Base-by-base conservation (phyloP, 2,329 filamentous ascomycete species). In the Alternaria rosae region DNA sequence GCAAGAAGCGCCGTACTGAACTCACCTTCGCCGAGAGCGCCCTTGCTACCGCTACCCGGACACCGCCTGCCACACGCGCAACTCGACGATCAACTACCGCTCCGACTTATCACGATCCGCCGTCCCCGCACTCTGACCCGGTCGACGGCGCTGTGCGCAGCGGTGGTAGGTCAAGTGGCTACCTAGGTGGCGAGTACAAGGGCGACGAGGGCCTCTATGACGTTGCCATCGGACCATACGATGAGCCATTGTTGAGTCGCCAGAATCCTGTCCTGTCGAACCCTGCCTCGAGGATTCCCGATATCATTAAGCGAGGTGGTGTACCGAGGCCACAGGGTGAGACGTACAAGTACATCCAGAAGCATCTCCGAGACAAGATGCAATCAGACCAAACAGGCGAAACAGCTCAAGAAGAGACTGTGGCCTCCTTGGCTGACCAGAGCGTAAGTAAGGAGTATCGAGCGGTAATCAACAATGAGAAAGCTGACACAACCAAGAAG, bases 171-270 rank as follows among this genome's bases (percentile, higher is more conserved):
- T 38, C 44, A 7, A 35, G 28, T 13, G 20, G 21, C 7, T 25
- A 17, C 12, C 3, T 13, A 12, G 13, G 15, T 9, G 17, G 20
- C 6, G 59, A 52, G 3, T 57, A 12, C 25, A 63, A 17, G 26
- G 43, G 10, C 11, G 47, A 38, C 4, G 4, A 11, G 5, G 30
- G 12, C 30, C 47, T 51, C 47, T 51, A 35, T 4, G 20, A 51
- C 2, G 20, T 11, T 25, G 47, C 28, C 13, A 51, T 51, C 47
- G 21, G 11, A 38, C 30, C 47, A 8, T 70, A 68, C 55, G 30
- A 60, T 3, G 58, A 69, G 45, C 71, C 67, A 23, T 35, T 72
- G 20, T 59, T 73, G 3, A 38, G 50, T 25, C 63, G 69, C 13
- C 45, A 48, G 3, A 25, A 61, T 25, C 61, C 67, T 9, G 48